Conservation (phyloP, 495 filamentous ascomycete species). For the Podospora fimiseda region DNA sequence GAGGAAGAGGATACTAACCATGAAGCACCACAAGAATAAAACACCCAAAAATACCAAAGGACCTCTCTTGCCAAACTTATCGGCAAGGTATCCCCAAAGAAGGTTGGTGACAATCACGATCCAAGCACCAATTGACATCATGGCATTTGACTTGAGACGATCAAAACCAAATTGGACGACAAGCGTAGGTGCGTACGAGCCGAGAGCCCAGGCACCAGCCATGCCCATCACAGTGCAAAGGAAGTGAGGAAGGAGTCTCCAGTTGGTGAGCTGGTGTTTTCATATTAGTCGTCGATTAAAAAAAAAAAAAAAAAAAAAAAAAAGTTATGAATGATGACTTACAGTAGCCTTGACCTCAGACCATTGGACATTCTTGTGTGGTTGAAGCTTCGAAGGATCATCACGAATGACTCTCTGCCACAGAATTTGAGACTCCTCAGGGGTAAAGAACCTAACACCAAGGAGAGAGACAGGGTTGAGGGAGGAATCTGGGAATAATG, state of each 20-base stretch:
- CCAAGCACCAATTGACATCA: slow-evolving; percentile 41
- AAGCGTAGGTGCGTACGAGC: slow-evolving; percentile 37
- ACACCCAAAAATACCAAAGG: slow-evolving; percentile 20
- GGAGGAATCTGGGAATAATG: slow-evolving; percentile 40
- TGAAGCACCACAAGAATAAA: slow-evolving; percentile 18
- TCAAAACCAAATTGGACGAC: slow-evolving; percentile 43
- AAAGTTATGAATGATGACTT: not conserved
- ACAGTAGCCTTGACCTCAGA: slow-evolving; percentile 20
- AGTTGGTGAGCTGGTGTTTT: slow-evolving; percentile 24
- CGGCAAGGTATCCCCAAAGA: slow-evolving; percentile 36
- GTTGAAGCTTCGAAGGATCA: slow-evolving; percentile 27
- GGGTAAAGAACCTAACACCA: slow-evolving; percentile 33
- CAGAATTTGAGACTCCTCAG: slow-evolving; percentile 33
- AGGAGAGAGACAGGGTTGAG: slow-evolving; percentile 40
- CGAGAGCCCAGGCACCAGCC: slow-evolving; percentile 25
- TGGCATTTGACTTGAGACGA: slow-evolving; percentile 44
- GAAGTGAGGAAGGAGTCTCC: slow-evolving; percentile 39
- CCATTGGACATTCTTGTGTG: slow-evolving; percentile 12
- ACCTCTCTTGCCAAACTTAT: slow-evolving; percentile 16
- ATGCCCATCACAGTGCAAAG: slow-evolving; percentile 32
- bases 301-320: too few species aligned
- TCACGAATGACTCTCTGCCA: slow-evolving; percentile 31
- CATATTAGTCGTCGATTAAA: too few species aligned
- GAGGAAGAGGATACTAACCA: slow-evolving; percentile 14
- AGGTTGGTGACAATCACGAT: slow-evolving; percentile 35